These are phyloP conservation scores for Syzygium oleosum DNA, from an alignment of 345 rosid genomes.

Conservation along the genomic window DNA sequence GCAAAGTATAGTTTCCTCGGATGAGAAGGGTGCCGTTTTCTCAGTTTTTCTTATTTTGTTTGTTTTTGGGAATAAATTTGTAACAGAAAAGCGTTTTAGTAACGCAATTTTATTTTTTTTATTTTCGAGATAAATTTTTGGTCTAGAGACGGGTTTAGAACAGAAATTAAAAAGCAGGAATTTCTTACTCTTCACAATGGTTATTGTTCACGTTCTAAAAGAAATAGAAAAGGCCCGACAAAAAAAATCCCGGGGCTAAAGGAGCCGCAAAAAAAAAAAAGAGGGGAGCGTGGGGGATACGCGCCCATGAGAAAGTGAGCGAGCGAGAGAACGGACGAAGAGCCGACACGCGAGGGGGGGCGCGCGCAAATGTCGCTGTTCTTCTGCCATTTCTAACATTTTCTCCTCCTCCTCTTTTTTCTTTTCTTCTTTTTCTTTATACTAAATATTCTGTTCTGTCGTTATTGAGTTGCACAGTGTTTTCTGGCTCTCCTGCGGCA, in stretches of 20 bases:
- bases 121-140: too few relatives aligned
- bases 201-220: too few relatives aligned
- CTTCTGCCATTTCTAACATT: neutral
- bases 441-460: neutral
- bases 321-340: neutral
- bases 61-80: too few relatives aligned
- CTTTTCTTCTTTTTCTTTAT: accelerated
- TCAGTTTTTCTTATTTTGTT: too few relatives aligned
- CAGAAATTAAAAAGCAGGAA: too few relatives aligned
- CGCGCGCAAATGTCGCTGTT: neutral
- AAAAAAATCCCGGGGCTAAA: too few relatives aligned
- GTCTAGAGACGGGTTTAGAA: too few relatives aligned
- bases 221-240: too few relatives aligned
- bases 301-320: neutral
- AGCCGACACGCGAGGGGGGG: neutral
- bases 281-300: neutral
- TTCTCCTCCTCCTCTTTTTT: neutral
- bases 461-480: neutral
- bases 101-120: too few relatives aligned
- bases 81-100: too few relatives aligned
- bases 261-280: neutral
- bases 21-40: too few relatives aligned
- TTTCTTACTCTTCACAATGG: too few relatives aligned
- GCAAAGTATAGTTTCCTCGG: neutral
- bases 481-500: neutral